Conservation (phyloP, 176 grass and related monocot genomes). For the Dendrocalamus sinicus region DNA sequence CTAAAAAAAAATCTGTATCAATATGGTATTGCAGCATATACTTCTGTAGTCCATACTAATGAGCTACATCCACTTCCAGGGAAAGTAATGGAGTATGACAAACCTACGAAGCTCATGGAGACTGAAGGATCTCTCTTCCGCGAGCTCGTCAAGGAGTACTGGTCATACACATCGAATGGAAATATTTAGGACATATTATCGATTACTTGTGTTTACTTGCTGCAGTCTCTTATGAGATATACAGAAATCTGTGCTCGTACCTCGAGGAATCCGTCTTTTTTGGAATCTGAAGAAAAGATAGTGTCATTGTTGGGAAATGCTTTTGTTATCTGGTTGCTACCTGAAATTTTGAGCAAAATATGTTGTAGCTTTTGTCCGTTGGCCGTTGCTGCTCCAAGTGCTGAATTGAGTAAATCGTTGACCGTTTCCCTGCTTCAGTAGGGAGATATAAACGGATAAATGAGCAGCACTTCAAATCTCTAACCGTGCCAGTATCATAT, state of each 20-base stretch:
- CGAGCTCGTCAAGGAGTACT: slow-evolving; percentile 71
- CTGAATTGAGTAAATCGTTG: not conserved
- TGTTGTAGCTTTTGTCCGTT: not conserved
- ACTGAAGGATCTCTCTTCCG: slow-evolving; percentile 73
- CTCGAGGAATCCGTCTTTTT: not conserved
- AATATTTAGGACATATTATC: slow-evolving; percentile 26
- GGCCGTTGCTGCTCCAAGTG: not conserved
- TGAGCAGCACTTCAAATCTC: not conserved
- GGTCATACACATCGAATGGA: slow-evolving; percentile 59
- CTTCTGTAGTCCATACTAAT: slow-evolving; percentile 14
- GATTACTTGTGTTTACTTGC: not conserved
- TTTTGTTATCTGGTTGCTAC: not conserved
- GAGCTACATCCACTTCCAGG: slow-evolving; percentile 40
- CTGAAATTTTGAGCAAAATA: not conserved
- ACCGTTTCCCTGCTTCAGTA: not conserved
- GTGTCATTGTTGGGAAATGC: not conserved
- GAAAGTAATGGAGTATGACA: slow-evolving; percentile 71
- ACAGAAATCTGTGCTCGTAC: not conserved
- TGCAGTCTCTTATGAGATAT: not conserved
- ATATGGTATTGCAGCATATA: not conserved
- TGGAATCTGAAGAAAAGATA: not conserved
- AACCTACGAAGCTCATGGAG: slow-evolving; percentile 73
- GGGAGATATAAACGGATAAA: not conserved
- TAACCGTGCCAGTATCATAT: not conserved
- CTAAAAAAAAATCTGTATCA: not conserved